These are phyloP conservation scores for Casuarina equisetifolia DNA, from an alignment of 306 rosid genomes.

Conservation along the genomic window DNA sequence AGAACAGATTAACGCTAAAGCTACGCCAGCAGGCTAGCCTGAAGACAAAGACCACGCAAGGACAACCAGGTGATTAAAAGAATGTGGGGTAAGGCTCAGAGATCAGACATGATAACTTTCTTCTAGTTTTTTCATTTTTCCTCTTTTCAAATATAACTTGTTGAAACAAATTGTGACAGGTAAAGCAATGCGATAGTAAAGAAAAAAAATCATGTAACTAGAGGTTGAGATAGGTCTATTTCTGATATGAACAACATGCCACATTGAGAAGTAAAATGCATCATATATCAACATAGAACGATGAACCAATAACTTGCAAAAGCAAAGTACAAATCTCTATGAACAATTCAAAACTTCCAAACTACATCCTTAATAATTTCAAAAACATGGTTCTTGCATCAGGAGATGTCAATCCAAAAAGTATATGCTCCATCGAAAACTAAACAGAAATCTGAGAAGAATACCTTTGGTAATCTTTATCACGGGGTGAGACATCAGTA, in stretches of 20 bases:
- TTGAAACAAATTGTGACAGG: too few relatives aligned
- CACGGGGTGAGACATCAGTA: slow-evolving; percentile 64
- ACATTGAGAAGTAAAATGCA: not conserved
- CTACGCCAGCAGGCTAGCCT: too few relatives aligned
- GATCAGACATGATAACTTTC: too few relatives aligned
- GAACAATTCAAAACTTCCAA: not conserved
- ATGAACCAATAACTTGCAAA: not conserved
- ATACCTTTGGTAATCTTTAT: slow-evolving; percentile 77
- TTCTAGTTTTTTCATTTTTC: too few relatives aligned
- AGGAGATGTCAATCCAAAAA: slow-evolving; percentile 5
- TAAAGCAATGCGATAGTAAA: too few relatives aligned
- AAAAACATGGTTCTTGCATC: not conserved
- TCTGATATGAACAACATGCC: not conserved
- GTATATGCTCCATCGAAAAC: slow-evolving; percentile 19
- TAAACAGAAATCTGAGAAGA: slow-evolving; percentile 16
- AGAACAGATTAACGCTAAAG: not conserved
- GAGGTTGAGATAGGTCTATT: not conserved
- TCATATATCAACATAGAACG: not conserved
- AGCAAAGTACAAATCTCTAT: not conserved
- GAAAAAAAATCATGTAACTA: not conserved
- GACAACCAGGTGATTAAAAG: too few relatives aligned
- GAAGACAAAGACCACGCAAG: too few relatives aligned
- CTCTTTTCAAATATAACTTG: too few relatives aligned
- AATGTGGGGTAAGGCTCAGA: too few relatives aligned
- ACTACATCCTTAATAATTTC: not conserved